Percentiles rank a stretch among this genome's conserved stretches.
Evolutionary conservation across 2,329 filamentous ascomycete genomes (phyloP).

Genomic region (Fusarium algeriense): DNA sequence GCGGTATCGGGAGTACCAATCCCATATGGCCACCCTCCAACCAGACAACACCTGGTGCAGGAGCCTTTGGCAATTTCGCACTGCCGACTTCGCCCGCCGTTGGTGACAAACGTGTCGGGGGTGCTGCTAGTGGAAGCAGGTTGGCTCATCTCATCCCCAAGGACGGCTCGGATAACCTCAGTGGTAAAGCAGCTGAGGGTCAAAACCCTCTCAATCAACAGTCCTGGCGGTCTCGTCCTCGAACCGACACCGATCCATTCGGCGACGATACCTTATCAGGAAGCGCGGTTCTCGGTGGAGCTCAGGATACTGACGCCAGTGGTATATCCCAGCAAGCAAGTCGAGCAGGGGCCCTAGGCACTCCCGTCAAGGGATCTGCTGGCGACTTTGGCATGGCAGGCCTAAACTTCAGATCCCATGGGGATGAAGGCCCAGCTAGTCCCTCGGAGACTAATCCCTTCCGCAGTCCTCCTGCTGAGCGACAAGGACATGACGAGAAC

Average conservation of each 20-base stretch:
- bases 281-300: constrained; percentile 80
- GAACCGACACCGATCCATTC: constrained; percentile 82
- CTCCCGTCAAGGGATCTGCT: constrained; percentile 66
- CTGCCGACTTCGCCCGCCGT: constrained; percentile 67
- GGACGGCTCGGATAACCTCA: constrained; percentile 76
- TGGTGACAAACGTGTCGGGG: constrained; percentile 80
- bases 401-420: constrained; percentile 67
- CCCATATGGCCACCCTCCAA: constrained; percentile 61
- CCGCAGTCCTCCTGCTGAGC: constrained; percentile 86
- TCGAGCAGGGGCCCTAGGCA: constrained; percentile 62
- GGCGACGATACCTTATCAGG: constrained; percentile 75
- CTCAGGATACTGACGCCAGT: constrained; percentile 72
- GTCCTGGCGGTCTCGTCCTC: constrained; percentile 70
- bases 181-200: constrained; percentile 64
- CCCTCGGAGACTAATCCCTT: constrained; percentile 97
- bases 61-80: constrained; percentile 93
- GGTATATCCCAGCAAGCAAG: constrained; percentile 47
- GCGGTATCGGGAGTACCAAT: constrained; percentile 60
- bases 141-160: constrained; percentile 88
- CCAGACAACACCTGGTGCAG: constrained; percentile 73
- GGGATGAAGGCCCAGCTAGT: constrained; percentile 80
- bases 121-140: constrained; percentile 80
- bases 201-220: constrained; percentile 55
- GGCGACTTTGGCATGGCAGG: constrained; percentile 74
- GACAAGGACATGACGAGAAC: constrained; percentile 73